phyloP scores from a whole-genome alignment of 2,329 filamentous ascomycete species.

The Colletotrichum euphorbiae region DNA sequence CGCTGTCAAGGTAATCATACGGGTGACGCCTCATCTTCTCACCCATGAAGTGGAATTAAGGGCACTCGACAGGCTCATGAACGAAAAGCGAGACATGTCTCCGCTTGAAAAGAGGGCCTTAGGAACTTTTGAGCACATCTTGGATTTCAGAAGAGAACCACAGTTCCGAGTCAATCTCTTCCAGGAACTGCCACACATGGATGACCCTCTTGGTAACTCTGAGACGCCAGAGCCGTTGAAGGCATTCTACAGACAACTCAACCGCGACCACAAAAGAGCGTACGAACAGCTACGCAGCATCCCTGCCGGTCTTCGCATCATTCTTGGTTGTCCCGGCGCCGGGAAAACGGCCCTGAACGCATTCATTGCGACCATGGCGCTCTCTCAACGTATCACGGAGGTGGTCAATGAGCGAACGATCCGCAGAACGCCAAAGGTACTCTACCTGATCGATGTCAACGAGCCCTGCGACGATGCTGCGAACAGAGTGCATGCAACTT shows the following conservation, averaged over 20 bases:
- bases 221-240: neutral
- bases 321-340: constrained; percentile 60
- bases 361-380: constrained; percentile 52
- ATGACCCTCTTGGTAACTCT: constrained; percentile 15
- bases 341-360: constrained; percentile 62
- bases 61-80: constrained; percentile 21
- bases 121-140: constrained; percentile 21
- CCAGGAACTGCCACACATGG: constrained; percentile 32
- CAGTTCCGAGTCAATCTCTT: constrained; percentile 27
- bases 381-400: constrained; percentile 11
- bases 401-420: neutral
- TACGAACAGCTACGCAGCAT: constrained; percentile 51
- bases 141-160: constrained; percentile 30
- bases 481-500: constrained; percentile 53
- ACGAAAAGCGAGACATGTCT: constrained; percentile 10
- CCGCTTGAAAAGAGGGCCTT: neutral
- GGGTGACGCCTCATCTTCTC: constrained; percentile 1
- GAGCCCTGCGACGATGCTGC: constrained; percentile 59
- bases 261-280: constrained; percentile 52
- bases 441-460: constrained; percentile 62
- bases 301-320: constrained; percentile 56
- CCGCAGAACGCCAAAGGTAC: constrained; percentile 46
- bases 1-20: constrained; percentile 19
- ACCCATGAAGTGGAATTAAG: constrained; percentile 33
- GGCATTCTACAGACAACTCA: constrained; percentile 43